Percentiles rank a stretch among this genome's conserved stretches.
Conservation (phyloP, 495 filamentous ascomycete genomes). For the Penicillium soppii region DNA sequence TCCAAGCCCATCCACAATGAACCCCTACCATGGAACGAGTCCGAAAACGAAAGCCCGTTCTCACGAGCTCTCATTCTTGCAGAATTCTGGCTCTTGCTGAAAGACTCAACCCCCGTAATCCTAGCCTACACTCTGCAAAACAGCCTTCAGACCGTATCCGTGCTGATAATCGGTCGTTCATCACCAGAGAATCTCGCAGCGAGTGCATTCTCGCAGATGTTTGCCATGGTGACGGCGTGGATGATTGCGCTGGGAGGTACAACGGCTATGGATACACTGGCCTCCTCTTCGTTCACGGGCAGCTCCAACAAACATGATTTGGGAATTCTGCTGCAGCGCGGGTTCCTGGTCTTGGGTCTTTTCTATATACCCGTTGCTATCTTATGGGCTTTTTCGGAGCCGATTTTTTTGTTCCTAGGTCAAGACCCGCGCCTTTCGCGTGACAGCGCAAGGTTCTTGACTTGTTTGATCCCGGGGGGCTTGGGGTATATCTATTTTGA, state of each 20-base stretch:
- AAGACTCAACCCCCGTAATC: slow-evolving; percentile 76
- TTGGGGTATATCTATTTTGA: slow-evolving; percentile 93
- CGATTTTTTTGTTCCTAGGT: slow-evolving; percentile 72
- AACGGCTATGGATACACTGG: slow-evolving; percentile 85
- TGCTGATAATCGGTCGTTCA: slow-evolving; percentile 78
- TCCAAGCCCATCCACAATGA: slow-evolving; percentile 33
- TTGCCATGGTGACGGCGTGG: slow-evolving; percentile 89
- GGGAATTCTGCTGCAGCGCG: slow-evolving; percentile 77
- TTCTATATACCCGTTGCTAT: slow-evolving; percentile 77
- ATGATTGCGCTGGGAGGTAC: slow-evolving; percentile 89
- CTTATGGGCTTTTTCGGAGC: slow-evolving; percentile 76
- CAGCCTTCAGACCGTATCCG: slow-evolving; percentile 81
- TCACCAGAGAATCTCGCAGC: slow-evolving; percentile 80
- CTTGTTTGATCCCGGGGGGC: slow-evolving; percentile 77
- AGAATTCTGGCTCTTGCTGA: slow-evolving; percentile 70
- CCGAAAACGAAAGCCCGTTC: slow-evolving; percentile 9
- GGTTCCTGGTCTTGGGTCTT: slow-evolving; percentile 68
- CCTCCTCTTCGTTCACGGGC: slow-evolving; percentile 82
- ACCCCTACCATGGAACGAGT: slow-evolving; percentile 6
- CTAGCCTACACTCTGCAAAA: slow-evolving; percentile 88
- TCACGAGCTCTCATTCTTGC: slow-evolving; percentile 35
- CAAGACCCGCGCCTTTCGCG: slow-evolving; percentile 77
- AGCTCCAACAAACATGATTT: slow-evolving; percentile 80
- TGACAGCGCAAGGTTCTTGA: slow-evolving; percentile 74
- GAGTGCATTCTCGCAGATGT: slow-evolving; percentile 91